Conservation (phyloP, 177 flowering plant genomes). For the Tripterygium wilfordii region DNA sequence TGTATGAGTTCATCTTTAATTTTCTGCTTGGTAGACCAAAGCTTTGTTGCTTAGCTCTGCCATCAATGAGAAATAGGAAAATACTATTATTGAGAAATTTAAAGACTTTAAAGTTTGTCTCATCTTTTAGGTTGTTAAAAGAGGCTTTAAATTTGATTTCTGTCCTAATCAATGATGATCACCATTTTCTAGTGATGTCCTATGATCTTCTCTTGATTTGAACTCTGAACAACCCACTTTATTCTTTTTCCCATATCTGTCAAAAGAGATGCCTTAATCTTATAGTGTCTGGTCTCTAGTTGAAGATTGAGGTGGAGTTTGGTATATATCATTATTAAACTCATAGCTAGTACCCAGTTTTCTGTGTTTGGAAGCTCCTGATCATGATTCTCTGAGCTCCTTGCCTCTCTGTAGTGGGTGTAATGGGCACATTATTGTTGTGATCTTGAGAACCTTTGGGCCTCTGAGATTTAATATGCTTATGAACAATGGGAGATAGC, state of each 20-base stretch:
- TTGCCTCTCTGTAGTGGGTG: slow-evolving; percentile 1
- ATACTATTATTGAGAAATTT: slow-evolving; percentile 4
- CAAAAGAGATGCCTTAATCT: too few relatives aligned
- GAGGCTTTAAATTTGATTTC: slow-evolving; percentile 15
- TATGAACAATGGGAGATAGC: slow-evolving; percentile 3
- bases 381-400: neutral
- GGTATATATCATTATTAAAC: slow-evolving; percentile 8
- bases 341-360: neutral
- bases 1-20: too few relatives aligned
- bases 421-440: neutral
- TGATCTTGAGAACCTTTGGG: slow-evolving; percentile 7
- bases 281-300: slow-evolving; percentile 9
- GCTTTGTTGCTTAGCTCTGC: slow-evolving; percentile 4
- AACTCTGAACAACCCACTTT: slow-evolving; percentile 17
- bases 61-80: neutral
- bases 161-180: slow-evolving; percentile 13
- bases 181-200: too few relatives aligned
- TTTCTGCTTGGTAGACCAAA: too few relatives aligned
- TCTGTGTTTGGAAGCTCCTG: too few relatives aligned
- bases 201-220: slow-evolving; percentile 19
- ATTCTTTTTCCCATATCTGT: slow-evolving; percentile 24
- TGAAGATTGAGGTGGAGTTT: slow-evolving; percentile 1
- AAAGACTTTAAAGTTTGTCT: neutral
- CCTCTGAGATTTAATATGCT: slow-evolving; percentile 8
- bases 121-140: slow-evolving; percentile 6